A percentile compares a stretch with the other conserved stretches of the same genome.
Conservation (phyloP, 306 rosid species). For the Prinsepia uniflora region DNA sequence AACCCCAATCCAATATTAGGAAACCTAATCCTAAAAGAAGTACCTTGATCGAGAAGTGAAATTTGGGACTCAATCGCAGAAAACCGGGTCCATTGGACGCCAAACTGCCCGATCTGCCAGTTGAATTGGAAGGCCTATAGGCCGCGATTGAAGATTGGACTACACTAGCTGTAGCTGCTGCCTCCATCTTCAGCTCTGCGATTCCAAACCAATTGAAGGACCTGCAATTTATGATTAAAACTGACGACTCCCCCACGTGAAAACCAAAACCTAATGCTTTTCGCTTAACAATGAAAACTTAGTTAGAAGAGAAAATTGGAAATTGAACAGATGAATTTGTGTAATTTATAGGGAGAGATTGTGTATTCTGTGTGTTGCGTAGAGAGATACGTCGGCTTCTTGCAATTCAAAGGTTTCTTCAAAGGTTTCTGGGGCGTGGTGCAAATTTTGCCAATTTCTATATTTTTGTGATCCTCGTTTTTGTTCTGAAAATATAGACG, state of each 20-base stretch:
- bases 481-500: not conserved
- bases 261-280: not conserved
- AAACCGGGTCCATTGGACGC: conserved; percentile 28
- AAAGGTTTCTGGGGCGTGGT: not conserved
- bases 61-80: conserved; percentile 28
- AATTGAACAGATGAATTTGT: not conserved
- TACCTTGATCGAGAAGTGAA: conserved; percentile 48
- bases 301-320: not conserved
- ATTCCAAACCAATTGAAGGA: not conserved
- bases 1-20: not conserved
- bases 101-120: conserved; percentile 31
- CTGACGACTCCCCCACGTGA: not conserved
- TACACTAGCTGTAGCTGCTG: conserved; percentile 35
- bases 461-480: not conserved
- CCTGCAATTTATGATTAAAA: not conserved
- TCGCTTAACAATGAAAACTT: not conserved
- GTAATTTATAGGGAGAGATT: not conserved
- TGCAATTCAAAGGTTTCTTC: conserved; percentile 2
- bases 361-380: not conserved
- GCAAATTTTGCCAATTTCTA: not conserved
- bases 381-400: not conserved
- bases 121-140: conserved; percentile 19
- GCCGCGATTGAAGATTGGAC: conserved; percentile 40
- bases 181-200: conserved; percentile 51
- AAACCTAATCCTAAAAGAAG: not conserved